Conservation (phyloP, 1,284 basidiomycete species). For the Ustanciosporium gigantosporum region DNA sequence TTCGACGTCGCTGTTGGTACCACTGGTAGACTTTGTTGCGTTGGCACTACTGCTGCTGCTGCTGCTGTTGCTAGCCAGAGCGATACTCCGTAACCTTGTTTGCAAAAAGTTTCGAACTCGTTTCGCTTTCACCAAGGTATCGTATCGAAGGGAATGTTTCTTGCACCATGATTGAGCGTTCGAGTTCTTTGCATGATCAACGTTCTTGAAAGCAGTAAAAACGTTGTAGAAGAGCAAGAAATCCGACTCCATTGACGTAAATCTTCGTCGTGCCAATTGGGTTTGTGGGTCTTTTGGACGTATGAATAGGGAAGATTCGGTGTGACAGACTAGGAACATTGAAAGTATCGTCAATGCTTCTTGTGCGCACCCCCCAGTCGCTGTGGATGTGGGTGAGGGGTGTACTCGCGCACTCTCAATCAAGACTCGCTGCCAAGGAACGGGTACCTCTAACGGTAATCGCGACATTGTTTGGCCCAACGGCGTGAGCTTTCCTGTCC, state of each 20-base stretch:
- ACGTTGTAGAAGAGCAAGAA: conserved; percentile 89
- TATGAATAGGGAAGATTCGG: conserved; percentile 42
- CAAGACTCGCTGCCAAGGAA: conserved; percentile 67
- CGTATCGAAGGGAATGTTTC: too few species aligned
- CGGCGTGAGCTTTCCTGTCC: conserved; percentile 64
- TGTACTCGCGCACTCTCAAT: background rate
- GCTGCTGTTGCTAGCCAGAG: too few species aligned
- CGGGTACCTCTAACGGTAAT: conserved; percentile 64
- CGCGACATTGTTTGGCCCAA: conserved; percentile 67
- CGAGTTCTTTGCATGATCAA: too few species aligned
- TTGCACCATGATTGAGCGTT: too few species aligned
- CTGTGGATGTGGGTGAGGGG: background rate
- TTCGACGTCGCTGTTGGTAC: too few species aligned
- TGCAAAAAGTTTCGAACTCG: too few species aligned
- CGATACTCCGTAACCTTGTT: too few species aligned
- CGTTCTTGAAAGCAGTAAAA: conserved; percentile 90
- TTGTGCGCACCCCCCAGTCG: conserved; percentile 73
- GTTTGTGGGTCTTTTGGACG: conserved; percentile 70
- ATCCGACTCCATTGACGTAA: conserved; percentile 96
- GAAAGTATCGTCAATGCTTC: conserved; percentile 93
- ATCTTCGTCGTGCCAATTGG: conserved; percentile 87
- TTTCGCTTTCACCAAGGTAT: too few species aligned
- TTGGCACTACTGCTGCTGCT: too few species aligned
- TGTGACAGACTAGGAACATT: conserved; percentile 82
- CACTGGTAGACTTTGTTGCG: too few species aligned